Conservation (phyloP, 2,329 filamentous ascomycete species). For the Botrytis paeoniae region DNA sequence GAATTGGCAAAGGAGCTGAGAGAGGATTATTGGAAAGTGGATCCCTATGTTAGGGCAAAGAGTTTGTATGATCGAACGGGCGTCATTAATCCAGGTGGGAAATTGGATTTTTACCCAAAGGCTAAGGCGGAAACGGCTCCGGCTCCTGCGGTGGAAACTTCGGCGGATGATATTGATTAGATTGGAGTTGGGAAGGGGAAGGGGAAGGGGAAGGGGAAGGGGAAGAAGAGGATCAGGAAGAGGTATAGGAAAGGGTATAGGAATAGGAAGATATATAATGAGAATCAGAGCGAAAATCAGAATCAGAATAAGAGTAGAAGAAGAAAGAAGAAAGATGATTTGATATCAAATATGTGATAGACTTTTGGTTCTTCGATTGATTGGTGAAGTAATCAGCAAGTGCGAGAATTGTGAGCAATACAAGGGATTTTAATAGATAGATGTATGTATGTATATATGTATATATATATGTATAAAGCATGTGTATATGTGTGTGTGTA, state of each 20-base stretch:
- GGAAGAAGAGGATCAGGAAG: background rate
- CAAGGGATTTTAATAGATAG: background rate
- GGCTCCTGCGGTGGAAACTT: slow-evolving; percentile 1
- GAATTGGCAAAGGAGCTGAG: slow-evolving; percentile 61
- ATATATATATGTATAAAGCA: background rate
- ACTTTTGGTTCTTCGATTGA: background rate
- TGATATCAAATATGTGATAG: background rate
- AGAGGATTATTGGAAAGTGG: slow-evolving; percentile 82
- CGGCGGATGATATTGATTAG: slow-evolving; percentile 36
- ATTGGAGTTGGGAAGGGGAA: background rate
- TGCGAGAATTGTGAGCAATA: background rate
- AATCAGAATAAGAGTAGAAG: background rate
- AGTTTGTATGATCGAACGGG: slow-evolving; percentile 83
- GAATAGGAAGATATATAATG: background rate
- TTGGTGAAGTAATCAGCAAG: background rate
- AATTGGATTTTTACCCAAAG: slow-evolving; percentile 66
- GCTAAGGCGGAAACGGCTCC: slow-evolving; percentile 17
- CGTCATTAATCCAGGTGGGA: slow-evolving; percentile 64
- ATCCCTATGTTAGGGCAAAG: slow-evolving; percentile 80
- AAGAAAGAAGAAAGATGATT: background rate
- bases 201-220: background rate
- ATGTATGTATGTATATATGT: background rate
- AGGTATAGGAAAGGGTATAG: background rate
- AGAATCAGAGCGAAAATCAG: background rate
- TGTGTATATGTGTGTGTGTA: background rate